These are phyloP conservation scores for Pseudonitzschia multiseries DNA, from an alignment of 108 stramenopile genomes.

Conservation along the genomic window DNA sequence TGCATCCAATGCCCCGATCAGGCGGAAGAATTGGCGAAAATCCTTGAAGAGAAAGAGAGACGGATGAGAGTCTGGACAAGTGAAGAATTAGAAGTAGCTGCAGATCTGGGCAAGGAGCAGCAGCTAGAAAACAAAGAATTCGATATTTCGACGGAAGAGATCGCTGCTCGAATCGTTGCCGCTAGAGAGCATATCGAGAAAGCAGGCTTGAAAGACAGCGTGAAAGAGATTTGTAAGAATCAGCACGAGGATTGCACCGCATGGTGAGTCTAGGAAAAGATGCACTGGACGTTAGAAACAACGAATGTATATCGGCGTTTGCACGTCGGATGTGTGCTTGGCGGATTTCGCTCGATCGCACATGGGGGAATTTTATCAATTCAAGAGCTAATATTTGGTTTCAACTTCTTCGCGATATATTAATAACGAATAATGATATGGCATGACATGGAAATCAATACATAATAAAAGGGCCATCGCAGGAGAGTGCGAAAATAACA, in stretches of 20 bases:
- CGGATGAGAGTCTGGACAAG: neutral
- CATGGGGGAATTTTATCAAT: too few species aligned
- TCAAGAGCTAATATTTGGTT: too few species aligned
- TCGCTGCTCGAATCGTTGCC: neutral
- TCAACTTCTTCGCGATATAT: too few species aligned
- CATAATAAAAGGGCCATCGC: slow-evolving; percentile 26
- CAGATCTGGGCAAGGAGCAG: slow-evolving; percentile 15
- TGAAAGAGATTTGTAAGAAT: slow-evolving; percentile 42
- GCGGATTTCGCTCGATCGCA: neutral
- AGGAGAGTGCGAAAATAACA: slow-evolving; percentile 55
- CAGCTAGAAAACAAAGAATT: neutral
- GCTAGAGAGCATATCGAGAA: slow-evolving; percentile 12
- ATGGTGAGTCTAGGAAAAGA: slow-evolving; percentile 28
- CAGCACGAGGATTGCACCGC: slow-evolving; percentile 45
- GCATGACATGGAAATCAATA: neutral
- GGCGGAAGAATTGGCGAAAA: slow-evolving; percentile 6
- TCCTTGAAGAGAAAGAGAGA: neutral
- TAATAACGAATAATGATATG: too few species aligned
- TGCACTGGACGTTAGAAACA: neutral
- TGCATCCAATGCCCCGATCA: slow-evolving; percentile 22
- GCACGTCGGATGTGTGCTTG: neutral
- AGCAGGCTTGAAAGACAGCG: neutral
- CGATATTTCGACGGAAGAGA: neutral
- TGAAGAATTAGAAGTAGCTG: slow-evolving; percentile 5
- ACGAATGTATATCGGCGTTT: neutral